These are phyloP conservation scores for Heliamphora pulchella DNA, from an alignment of 179 eudicot genomes.

Conservation along the genomic window DNA sequence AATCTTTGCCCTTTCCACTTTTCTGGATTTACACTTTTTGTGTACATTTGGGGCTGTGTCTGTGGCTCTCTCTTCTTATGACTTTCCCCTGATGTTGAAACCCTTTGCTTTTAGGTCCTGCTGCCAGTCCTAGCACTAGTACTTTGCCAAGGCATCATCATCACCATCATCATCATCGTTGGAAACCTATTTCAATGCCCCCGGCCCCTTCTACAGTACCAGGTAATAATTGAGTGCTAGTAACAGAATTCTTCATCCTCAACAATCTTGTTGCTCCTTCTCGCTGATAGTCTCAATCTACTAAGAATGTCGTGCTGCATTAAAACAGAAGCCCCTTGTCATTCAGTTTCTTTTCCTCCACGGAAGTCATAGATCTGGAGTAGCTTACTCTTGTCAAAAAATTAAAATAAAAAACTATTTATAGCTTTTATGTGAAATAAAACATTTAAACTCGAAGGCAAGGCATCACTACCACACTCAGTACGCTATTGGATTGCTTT, in stretches of 20 bases:
- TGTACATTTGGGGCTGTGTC: neutral
- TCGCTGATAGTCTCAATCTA: neutral
- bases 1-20: neutral
- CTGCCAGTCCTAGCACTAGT: constrained; percentile 32
- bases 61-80: neutral
- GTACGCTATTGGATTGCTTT: neutral
- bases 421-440: neutral
- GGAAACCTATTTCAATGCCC: constrained; percentile 31
- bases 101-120: constrained; percentile 32
- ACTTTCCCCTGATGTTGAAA: neutral
- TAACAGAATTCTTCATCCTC: neutral
- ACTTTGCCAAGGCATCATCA: constrained; percentile 32
- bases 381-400: neutral
- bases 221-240: constrained; percentile 31
- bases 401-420: neutral
- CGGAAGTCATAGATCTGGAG: neutral
- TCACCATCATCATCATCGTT: constrained; percentile 34
- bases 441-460: neutral
- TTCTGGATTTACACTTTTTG: constrained; percentile 13
- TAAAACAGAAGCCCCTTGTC: neutral
- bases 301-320: neutral
- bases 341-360: neutral
- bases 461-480: neutral
- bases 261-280: neutral
- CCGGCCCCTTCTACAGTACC: constrained; percentile 43